These are phyloP conservation scores for Ochetophila trinervis DNA, from an alignment of 306 rosid species.

Conservation along the genomic window DNA sequence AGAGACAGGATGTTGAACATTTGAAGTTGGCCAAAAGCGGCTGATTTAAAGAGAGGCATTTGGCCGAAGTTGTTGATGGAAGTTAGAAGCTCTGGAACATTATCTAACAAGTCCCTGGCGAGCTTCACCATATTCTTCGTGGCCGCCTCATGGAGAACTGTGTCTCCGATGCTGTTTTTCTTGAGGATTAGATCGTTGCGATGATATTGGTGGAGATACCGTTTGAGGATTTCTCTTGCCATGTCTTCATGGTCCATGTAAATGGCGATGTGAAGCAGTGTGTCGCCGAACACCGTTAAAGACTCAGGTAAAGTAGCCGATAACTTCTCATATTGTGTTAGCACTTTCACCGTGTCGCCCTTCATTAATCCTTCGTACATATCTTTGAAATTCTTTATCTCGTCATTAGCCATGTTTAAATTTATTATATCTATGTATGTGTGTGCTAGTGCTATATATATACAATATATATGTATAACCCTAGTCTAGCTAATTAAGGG, in stretches of 20 bases:
- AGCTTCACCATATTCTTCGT: not conserved
- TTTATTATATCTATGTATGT: no score
- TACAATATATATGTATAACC: no score
- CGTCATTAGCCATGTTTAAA: no score
- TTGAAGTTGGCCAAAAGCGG: not conserved
- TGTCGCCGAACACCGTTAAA: not conserved
- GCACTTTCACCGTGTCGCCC: not conserved
- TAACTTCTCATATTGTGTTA: not conserved
- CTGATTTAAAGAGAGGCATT: slow-evolving; percentile 19
- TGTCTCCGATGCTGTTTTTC: not conserved
- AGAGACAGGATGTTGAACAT: not conserved
- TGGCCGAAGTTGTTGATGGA: not conserved
- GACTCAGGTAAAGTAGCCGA: accelerated
- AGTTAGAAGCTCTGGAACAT: not conserved
- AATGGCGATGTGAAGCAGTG: slow-evolving; percentile 17
- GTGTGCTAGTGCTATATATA: no score
- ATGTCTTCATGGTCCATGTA: not conserved
- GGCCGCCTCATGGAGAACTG: slow-evolving; percentile 20
- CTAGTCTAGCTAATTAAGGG: no score
- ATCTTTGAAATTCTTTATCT: no score
- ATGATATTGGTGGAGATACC: not conserved
- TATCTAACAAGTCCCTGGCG: not conserved
- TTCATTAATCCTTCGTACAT: no score
- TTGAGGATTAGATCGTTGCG: no score
- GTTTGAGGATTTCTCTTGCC: not conserved